Evolutionary conservation across 108 stramenopile genomes (phyloP).

Genomic region (Nitzschia palea): DNA sequence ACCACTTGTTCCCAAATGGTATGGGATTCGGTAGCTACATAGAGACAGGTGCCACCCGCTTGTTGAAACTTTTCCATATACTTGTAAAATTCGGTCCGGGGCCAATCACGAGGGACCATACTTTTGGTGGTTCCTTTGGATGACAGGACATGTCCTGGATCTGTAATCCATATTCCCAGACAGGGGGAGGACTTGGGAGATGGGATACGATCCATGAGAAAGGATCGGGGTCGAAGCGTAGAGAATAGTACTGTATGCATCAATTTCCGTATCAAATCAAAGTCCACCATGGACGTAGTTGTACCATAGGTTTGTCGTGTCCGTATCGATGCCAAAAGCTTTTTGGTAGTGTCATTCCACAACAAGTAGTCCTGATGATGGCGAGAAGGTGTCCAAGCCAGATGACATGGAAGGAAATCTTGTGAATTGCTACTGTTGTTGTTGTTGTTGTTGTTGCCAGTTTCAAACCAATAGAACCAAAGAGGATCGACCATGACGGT

Average conservation of each 20-base stretch:
- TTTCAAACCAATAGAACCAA: neutral
- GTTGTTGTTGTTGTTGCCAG: too few relatives aligned
- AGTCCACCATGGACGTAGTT: neutral
- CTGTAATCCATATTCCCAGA: neutral
- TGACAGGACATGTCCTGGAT: neutral
- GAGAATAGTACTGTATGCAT: neutral
- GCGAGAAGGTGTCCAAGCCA: neutral
- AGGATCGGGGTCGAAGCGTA: neutral
- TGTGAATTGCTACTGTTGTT: too few relatives aligned
- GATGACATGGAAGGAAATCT: neutral
- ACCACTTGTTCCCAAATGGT: constrained; percentile 10
- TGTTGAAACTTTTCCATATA: constrained; percentile 25
- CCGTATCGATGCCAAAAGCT: neutral
- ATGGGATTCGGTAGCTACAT: constrained; percentile 30
- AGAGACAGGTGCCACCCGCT: constrained; percentile 28
- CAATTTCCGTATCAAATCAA: neutral
- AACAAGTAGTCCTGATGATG: too few relatives aligned
- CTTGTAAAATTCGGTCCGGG: neutral
- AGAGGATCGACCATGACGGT: neutral
- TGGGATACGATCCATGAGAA: neutral
- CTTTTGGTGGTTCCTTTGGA: neutral
- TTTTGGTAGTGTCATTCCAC: neutral
- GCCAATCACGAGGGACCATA: neutral
- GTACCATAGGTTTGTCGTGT: neutral
- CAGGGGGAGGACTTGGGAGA: neutral